Evolutionary conservation across 768 basidiomycete species (phyloP), one percentile per base, ranked within the genome.

Genomic region (Rhodotorula babjevae): DNA sequence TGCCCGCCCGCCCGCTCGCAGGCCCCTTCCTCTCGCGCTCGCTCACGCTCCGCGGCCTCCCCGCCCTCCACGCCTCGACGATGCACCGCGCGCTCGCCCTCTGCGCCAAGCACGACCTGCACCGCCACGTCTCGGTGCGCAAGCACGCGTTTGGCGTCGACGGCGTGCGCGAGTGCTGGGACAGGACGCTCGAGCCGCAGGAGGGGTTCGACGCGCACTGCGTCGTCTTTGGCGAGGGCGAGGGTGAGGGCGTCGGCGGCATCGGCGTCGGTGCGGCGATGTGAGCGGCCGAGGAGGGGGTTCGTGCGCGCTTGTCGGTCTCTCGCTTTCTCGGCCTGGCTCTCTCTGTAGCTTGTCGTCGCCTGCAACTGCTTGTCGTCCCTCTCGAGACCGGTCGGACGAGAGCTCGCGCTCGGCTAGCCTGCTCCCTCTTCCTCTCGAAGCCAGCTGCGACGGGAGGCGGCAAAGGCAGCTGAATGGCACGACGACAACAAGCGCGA

Each of bases 161-260:
- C 29, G 65, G 57, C 42, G 47, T 66, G 27, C 58, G 57, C 55
- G 47, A 27, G 46, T 47, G 47, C 15, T 66, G 18, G 14, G 60
- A 46, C 23, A n/a, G 2, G n/a, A 31, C 27, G 58, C 58, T 27
- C 40, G 21, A 10, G 36, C 14, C 27, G 27, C 14, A 29, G n/a
- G n/a, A 55, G 14, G 14, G 7, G 27, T 55, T 55, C 16, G 27
- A 29, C n/a, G 53, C 29, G 12, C 14, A 36, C 58, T 23, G 21
- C 7, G 33, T 36, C 58, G 31, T 57, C 8, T 36, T 40, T 15
- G 36, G 36, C 36, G 25, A 40, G 10, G 8, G 14, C 44, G 58
- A 59, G 57, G 33, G 31, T 29, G 53, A 55, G n/a, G n/a, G 53
- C 9, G 53, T 53, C 12, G 53, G 53, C 11, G n/a, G 53, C 9